These are phyloP conservation scores for Rhodocollybia butyracea DNA, from an alignment of 768 basidiomycete genomes.

Conservation along the genomic window DNA sequence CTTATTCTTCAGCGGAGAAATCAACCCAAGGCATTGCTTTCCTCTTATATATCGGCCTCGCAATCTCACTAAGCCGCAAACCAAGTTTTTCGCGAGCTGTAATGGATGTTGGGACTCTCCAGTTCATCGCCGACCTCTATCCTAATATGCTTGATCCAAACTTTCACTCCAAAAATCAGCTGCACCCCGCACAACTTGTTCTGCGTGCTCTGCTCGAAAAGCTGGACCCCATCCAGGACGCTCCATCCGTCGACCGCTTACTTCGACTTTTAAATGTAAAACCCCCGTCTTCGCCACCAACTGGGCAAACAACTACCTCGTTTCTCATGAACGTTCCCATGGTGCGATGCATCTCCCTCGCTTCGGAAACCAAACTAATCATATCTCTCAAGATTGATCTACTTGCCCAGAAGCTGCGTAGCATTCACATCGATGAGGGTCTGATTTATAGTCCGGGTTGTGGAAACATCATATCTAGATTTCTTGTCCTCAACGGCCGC, in stretches of 20 bases:
- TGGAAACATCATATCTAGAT: too few relatives aligned
- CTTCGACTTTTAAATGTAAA: too few relatives aligned
- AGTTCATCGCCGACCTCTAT: not conserved
- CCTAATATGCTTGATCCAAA: not conserved
- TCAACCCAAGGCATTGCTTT: not conserved
- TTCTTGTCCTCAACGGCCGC: too few relatives aligned
- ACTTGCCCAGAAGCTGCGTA: too few relatives aligned
- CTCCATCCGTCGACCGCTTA: not conserved
- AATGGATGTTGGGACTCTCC: not conserved
- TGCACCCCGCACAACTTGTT: not conserved
- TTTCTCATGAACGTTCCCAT: too few relatives aligned
- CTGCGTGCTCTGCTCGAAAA: not conserved
- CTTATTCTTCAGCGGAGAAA: not conserved
- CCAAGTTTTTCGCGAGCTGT: not conserved
- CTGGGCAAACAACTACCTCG: too few relatives aligned
- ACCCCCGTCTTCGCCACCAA: too few relatives aligned
- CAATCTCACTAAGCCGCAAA: not conserved
- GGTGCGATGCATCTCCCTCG: too few relatives aligned
- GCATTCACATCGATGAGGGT: too few relatives aligned
- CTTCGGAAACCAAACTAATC: too few relatives aligned
- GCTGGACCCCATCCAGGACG: not conserved
- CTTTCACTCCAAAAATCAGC: not conserved
- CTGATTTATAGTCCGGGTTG: too few relatives aligned
- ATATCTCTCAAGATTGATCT: too few relatives aligned
- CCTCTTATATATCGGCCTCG: not conserved